Percentiles rank a stretch among this genome's conserved stretches.
Conservation (phyloP, 2,329 filamentous ascomycete species). For the Claviceps pusilla region DNA sequence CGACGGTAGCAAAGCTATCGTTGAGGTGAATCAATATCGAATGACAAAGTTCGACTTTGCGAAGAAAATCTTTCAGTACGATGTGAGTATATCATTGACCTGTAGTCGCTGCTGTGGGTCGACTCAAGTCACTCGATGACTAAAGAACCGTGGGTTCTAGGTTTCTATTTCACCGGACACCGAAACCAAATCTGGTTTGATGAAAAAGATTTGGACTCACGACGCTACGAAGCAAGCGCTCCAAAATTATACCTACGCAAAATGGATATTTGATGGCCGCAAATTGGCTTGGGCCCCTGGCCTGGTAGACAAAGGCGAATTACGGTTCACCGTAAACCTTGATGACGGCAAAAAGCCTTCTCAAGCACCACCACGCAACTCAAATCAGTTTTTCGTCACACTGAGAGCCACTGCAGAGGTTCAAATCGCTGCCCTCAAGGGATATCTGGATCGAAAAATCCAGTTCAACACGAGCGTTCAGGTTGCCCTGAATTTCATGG, state of each 20-base stretch:
- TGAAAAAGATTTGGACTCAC: conserved; percentile 65
- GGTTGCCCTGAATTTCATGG: conserved; percentile 77
- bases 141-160: conserved; percentile 24
- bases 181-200: conserved; percentile 46
- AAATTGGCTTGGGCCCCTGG: conserved; percentile 62
- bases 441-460: conserved; percentile 48
- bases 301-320: conserved; percentile 29
- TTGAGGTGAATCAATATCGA: conserved; percentile 61
- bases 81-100: conserved; percentile 41
- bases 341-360: conserved; percentile 46
- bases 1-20: conserved; percentile 35
- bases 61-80: conserved; percentile 63
- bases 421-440: conserved; percentile 47
- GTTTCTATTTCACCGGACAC: conserved; percentile 48
- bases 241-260: conserved; percentile 25
- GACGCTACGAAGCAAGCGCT: conserved; percentile 41
- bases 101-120: neutral
- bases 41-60: conserved; percentile 43
- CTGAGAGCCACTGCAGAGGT: conserved; percentile 54
- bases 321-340: conserved; percentile 52
- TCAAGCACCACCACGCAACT: conserved; percentile 16
- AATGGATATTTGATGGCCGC: conserved; percentile 67
- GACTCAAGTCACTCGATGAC: neutral
- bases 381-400: conserved; percentile 42
- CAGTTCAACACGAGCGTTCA: conserved; percentile 53